phyloP scores from a whole-genome alignment of 2,329 filamentous ascomycete genomes.

The Aureobasidium sp. region DNA sequence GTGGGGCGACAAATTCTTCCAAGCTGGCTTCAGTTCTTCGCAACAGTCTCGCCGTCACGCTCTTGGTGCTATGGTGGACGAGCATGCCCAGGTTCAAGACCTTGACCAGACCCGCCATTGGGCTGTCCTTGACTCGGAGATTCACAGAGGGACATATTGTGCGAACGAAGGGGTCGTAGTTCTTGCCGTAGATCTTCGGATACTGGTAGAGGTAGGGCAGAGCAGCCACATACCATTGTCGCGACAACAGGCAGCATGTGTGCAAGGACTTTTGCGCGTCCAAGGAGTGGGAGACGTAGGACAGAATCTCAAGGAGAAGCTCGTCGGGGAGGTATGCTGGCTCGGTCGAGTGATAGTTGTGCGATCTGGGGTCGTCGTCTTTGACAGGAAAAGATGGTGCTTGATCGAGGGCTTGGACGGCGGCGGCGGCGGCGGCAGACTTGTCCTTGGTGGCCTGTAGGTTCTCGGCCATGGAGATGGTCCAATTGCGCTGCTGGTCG shows the following conservation, averaged over 20 bases:
- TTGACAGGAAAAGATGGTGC: background rate
- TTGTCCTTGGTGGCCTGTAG: conserved; percentile 22
- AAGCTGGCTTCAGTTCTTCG: conserved; percentile 47
- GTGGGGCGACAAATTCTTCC: conserved; percentile 51
- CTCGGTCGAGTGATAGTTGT: conserved; percentile 2
- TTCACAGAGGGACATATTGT: conserved; percentile 49
- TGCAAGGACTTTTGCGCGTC: conserved; percentile 43
- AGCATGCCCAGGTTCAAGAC: conserved; percentile 48
- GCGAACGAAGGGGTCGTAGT: conserved; percentile 48
- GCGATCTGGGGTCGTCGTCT: conserved; percentile 7
- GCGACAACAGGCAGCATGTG: conserved; percentile 46
- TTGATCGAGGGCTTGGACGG: background rate
- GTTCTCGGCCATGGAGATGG: conserved; percentile 31
- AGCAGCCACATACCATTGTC: conserved; percentile 51
- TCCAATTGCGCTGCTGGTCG: conserved; percentile 31
- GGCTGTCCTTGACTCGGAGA: conserved; percentile 42
- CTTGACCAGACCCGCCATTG: conserved; percentile 45
- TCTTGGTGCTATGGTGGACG: conserved; percentile 54
- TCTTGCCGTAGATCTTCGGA: conserved; percentile 46
- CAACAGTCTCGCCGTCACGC: conserved; percentile 50
- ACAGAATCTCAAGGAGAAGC: conserved; percentile 45
- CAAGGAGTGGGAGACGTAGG: conserved; percentile 33
- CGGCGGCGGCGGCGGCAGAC: background rate
- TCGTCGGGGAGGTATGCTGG: conserved; percentile 46
- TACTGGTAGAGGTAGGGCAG: conserved; percentile 46